Evolutionary conservation across 495 filamentous ascomycete genomes (phyloP), one percentile per base, ranked within the genome.

Genomic region (Xylaria cubensis): DNA sequence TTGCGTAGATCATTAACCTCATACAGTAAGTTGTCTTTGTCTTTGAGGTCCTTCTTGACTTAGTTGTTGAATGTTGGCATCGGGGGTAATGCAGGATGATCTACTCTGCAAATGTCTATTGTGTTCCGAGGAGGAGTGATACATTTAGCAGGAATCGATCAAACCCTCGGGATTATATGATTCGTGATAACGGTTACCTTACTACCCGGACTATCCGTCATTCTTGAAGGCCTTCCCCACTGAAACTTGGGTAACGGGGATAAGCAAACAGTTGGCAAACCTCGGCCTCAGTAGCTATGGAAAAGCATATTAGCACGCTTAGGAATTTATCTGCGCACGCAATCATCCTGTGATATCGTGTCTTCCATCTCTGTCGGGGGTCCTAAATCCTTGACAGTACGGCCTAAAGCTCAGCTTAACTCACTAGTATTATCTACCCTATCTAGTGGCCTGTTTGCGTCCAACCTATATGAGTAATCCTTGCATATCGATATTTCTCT

Each of bases 261-360:
- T 61, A 46, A 69, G 58, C 68, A 69, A 69, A 69, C 53, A 44
- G 6, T 61, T 69, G 7, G n/a, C 55, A 69, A 61, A 61, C 42
- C 67, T 62, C 13, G 39, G 66, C 3, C 66, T 29, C 53, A n/a
- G 53, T n/a, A 59, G 53, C 65, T 24, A 24, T 26, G 59, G 39
- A 44, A 29, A 50, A 32, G 39, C 8, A 61, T 21, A 17, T 5
- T 32, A 59, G 12, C 21, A 42, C 19, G 41, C 24, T 34, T 34
- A 26, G 66, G 48, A 42, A 48, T 36, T 24, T n/a, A 48, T 64
- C 59, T 17, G 34, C 46, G 58, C 67, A 59, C 67, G 58, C 58
- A 70, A 64, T 55, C 59, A 71, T 29, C 34, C 50, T 32, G 32
- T 36, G 34, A 44, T 67, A 67, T 67, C 50, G 65, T 67, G 65